phyloP scores from a whole-genome alignment of 164 flowering plant species.

The Sextonia rubra region DNA sequence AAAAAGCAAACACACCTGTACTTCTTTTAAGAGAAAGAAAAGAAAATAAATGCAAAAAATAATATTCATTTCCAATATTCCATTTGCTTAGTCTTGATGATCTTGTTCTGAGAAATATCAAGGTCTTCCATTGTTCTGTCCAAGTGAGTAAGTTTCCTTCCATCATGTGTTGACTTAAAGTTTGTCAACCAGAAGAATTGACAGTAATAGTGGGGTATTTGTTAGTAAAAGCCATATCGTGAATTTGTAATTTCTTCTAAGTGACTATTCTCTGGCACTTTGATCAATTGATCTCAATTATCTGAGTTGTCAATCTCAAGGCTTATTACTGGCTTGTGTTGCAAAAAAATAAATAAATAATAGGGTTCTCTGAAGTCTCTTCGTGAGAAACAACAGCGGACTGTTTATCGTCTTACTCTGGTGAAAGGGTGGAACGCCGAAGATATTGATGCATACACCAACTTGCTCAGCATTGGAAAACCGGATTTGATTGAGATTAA shows the following conservation, averaged over 20 bases:
- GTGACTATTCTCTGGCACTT: no score
- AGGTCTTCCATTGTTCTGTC: no score
- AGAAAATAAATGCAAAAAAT: no score
- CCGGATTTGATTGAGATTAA: slow-evolving; percentile 97
- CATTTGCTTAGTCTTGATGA: no score
- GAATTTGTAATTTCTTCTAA: no score
- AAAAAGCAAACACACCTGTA: no score
- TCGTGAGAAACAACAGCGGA: slow-evolving; percentile 75
- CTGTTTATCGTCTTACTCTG: slow-evolving; percentile 88
- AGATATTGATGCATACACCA: slow-evolving; percentile 79
- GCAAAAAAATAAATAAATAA: background rate
- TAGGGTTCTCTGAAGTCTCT: slow-evolving; percentile 88
- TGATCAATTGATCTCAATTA: background rate
- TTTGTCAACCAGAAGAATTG: background rate
- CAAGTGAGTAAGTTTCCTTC: no score
- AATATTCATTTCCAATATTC: no score
- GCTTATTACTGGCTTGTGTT: background rate
- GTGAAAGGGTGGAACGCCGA: slow-evolving; percentile 99
- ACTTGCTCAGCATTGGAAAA: slow-evolving; percentile 67
- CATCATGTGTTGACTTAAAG: no score
- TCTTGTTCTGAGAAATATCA: no score
- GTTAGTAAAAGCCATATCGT: background rate
- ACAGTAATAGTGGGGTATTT: background rate
- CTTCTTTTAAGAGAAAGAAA: no score
- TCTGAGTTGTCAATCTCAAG: background rate